These are phyloP conservation scores for Cordyceps pruinosa DNA, from an alignment of 2,329 filamentous ascomycete species.

Conservation along the genomic window DNA sequence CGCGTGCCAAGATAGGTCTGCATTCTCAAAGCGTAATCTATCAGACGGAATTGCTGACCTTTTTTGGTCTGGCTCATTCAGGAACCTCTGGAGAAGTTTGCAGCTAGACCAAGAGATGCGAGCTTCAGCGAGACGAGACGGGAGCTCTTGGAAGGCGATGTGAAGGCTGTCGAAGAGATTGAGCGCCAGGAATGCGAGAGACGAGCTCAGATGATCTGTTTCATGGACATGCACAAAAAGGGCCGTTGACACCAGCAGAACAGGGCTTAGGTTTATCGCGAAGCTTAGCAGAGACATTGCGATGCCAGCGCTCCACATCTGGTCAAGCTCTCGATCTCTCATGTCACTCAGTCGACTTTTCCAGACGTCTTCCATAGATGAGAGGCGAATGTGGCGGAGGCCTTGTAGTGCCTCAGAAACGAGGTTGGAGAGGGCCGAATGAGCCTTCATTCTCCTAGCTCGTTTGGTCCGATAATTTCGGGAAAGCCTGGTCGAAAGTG, in stretches of 20 bases:
- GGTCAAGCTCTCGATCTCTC: constrained; percentile 3
- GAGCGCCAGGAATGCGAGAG: constrained; percentile 12
- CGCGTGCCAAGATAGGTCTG: neutral
- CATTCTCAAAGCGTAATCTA: constrained; percentile 2
- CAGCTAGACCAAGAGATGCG: constrained; percentile 11
- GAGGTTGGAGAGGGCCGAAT: neutral
- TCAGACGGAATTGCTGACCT: neutral
- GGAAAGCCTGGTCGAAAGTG: neutral
- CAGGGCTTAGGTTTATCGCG: constrained; percentile 5
- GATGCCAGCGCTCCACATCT: constrained; percentile 9
- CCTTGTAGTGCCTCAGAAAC: constrained; percentile 4
- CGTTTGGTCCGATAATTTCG: neutral
- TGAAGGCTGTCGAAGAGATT: constrained; percentile 12
- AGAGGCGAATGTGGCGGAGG: constrained; percentile 13
- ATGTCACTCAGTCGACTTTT: neutral
- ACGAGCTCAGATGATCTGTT: constrained; percentile 4
- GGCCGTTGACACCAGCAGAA: constrained; percentile 8
- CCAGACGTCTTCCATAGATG: constrained; percentile 12
- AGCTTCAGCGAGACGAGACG: neutral
- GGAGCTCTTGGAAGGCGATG: constrained; percentile 2
- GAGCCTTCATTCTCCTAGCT: neutral
- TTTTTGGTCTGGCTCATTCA: neutral
- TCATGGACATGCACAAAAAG: constrained; percentile 10
- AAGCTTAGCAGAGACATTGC: constrained; percentile 9
- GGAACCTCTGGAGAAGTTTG: constrained; percentile 6